These are phyloP conservation scores for Ganoderma meredithae DNA, from an alignment of 1,284 basidiomycete species.

Conservation along the genomic window DNA sequence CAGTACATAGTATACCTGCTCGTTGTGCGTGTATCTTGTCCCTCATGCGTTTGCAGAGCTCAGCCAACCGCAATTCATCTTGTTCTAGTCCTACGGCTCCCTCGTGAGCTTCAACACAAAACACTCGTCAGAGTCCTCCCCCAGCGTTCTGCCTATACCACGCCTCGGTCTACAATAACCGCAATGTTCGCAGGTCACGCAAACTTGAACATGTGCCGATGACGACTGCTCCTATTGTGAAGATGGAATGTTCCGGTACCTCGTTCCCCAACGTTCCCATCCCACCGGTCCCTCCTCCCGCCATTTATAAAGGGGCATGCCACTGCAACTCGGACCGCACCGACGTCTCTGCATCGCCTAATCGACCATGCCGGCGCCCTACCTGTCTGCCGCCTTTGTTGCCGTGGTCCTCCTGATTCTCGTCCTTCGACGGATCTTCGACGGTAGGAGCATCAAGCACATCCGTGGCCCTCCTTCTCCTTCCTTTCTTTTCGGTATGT, in stretches of 20 bases:
- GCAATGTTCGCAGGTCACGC: not conserved
- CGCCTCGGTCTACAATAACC: not conserved
- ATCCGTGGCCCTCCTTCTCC: constrained; percentile 10
- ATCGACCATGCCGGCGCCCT: not conserved
- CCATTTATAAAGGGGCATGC: not conserved
- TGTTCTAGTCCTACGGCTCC: no score
- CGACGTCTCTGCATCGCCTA: not conserved
- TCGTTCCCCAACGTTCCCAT: not conserved
- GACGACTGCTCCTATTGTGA: not conserved
- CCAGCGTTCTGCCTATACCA: not conserved
- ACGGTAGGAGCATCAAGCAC: not conserved
- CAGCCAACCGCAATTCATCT: no score
- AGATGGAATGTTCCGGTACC: not conserved
- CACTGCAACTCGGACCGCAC: not conserved
- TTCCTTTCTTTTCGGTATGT: constrained; percentile 8
- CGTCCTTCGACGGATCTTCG: not conserved
- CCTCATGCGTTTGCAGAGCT: no score
- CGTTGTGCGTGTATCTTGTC: no score
- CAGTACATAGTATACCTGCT: no score
- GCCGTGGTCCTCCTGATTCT: not conserved
- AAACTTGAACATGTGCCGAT: not conserved
- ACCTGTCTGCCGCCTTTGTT: not conserved
- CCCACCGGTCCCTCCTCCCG: not conserved
- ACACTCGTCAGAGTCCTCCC: no score
- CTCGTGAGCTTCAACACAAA: no score